These are phyloP conservation scores for Astrocystis sublimbata DNA, from an alignment of 495 filamentous ascomycete genomes.

Conservation along the genomic window DNA sequence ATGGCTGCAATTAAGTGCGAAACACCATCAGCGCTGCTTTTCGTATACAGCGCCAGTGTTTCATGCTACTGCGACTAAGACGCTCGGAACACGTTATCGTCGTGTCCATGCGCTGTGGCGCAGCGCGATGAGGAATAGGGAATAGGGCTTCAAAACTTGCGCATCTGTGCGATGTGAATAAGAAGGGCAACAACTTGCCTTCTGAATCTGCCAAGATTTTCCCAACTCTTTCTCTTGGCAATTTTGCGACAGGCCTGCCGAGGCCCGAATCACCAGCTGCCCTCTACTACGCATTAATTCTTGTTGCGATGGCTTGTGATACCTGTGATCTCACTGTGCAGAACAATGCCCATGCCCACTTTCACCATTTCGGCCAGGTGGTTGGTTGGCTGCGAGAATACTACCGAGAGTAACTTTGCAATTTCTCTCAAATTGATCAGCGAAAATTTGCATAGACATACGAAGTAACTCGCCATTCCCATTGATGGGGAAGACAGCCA, in stretches of 20 bases:
- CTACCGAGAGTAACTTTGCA: too few relatives aligned
- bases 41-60: too few relatives aligned
- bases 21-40: neutral
- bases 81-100: too few relatives aligned
- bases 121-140: neutral
- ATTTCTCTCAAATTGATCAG: too few relatives aligned
- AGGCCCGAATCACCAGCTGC: neutral
- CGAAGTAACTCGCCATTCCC: neutral
- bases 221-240: neutral
- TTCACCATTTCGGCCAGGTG: too few relatives aligned
- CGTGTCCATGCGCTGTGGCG: neutral
- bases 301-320: too few relatives aligned
- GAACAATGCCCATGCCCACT: too few relatives aligned
- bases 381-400: too few relatives aligned
- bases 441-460: too few relatives aligned
- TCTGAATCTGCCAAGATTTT: neutral
- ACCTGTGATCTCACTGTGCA: slow-evolving; percentile 1
- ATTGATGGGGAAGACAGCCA: neutral
- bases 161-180: neutral
- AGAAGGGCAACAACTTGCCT: neutral
- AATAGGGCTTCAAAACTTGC: neutral
- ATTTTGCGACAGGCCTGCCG: neutral
- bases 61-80: too few relatives aligned
- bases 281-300: neutral
- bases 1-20: too few relatives aligned